These are phyloP conservation scores for Kluyveromyces wickerhamii DNA, from an alignment of 805 yeast genomes.

Conservation along the genomic window DNA sequence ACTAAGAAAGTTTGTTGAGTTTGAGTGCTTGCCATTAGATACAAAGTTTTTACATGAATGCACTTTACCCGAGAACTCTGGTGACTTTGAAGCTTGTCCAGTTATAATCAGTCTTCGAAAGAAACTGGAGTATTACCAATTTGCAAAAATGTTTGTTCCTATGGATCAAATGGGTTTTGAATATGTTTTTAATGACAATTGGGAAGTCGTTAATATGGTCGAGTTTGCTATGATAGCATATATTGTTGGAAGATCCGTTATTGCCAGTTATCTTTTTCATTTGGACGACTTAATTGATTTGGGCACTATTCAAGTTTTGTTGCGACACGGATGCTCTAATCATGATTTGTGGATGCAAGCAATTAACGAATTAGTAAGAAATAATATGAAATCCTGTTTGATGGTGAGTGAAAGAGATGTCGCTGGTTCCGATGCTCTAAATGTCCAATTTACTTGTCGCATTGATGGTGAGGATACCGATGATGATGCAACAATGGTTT, in stretches of 20 bases:
- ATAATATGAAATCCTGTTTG: slow-evolving; percentile 52
- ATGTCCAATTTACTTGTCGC: slow-evolving; percentile 42
- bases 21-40: slow-evolving; percentile 52
- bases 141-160: slow-evolving; percentile 55
- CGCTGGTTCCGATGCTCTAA: slow-evolving; percentile 55
- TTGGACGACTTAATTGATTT: slow-evolving; percentile 6
- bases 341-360: slow-evolving; percentile 12
- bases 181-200: neutral
- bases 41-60: slow-evolving; percentile 36
- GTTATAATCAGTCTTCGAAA: slow-evolving; percentile 43
- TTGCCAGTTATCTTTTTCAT: slow-evolving; percentile 45
- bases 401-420: slow-evolving; percentile 57
- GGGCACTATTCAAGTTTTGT: slow-evolving; percentile 28
- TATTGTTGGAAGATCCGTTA: slow-evolving; percentile 45
- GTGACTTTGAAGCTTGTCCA: slow-evolving; percentile 44
- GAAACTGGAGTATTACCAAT: slow-evolving; percentile 44
- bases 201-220: slow-evolving; percentile 8
- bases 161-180: slow-evolving; percentile 31
- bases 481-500: slow-evolving; percentile 29
- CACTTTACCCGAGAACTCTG: slow-evolving; percentile 30
- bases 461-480: slow-evolving; percentile 30
- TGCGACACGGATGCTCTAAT: slow-evolving; percentile 34
- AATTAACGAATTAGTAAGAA: slow-evolving; percentile 43
- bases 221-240: slow-evolving; percentile 62
- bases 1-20: slow-evolving; percentile 45